These are phyloP conservation scores for Boletus speciosus DNA, from an alignment of 768 basidiomycete species.

Conservation along the genomic window DNA sequence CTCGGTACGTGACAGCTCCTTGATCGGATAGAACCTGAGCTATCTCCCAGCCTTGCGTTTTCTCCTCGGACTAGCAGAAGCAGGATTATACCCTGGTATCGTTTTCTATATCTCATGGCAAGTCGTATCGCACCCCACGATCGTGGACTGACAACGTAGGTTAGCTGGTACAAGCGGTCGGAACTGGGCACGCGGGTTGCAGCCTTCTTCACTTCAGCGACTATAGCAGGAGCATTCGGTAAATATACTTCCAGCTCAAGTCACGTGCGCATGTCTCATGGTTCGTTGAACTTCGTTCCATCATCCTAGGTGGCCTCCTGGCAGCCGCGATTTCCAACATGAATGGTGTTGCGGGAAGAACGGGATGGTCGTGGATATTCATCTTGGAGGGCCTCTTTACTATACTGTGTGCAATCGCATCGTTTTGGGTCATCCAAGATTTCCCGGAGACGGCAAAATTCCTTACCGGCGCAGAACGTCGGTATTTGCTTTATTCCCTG, in stretches of 20 bases:
- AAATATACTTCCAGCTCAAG: constrained; percentile 13
- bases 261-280: background rate
- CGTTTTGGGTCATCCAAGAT: constrained; percentile 74
- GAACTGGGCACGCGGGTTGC: constrained; percentile 73
- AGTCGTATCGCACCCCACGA: constrained; percentile 2
- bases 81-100: constrained; percentile 50
- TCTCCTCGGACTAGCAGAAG: constrained; percentile 54
- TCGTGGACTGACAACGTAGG: background rate
- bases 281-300: background rate
- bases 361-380: constrained; percentile 72
- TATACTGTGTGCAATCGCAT: constrained; percentile 51
- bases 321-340: constrained; percentile 68
- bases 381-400: constrained; percentile 74
- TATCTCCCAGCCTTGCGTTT: constrained; percentile 48
- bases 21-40: background rate
- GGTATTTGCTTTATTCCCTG: constrained; percentile 11
- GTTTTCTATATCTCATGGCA: constrained; percentile 63
- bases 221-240: constrained; percentile 76
- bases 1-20: constrained; percentile 40
- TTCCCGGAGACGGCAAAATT: constrained; percentile 77
- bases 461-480: constrained; percentile 60
- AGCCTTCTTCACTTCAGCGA: constrained; percentile 77
- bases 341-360: constrained; percentile 61
- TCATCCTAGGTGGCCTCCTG: constrained; percentile 51
- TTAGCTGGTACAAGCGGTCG: constrained; percentile 75